Evolutionary conservation across 805 yeast species (phyloP), one percentile per base, ranked within the genome.

Genomic region (Saccharomycopsis oosterbeekiorum): DNA sequence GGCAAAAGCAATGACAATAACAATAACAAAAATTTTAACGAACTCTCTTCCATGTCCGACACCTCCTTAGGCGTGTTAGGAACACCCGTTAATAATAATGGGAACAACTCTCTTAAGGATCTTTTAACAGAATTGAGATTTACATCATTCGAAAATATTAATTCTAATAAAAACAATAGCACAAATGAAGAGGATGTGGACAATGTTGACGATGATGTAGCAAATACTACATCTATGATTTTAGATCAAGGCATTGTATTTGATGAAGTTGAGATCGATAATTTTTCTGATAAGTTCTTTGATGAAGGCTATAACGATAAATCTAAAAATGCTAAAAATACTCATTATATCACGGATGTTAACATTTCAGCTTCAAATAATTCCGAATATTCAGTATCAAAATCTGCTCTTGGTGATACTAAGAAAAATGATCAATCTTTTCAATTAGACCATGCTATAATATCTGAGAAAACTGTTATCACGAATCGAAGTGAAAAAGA

Each of bases 211-310:
- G 34, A 26, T 39, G 4, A 37, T 6, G 65, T 6, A 29, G 34
- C 63, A 24, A 62, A 62, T 36, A 62, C 65, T 2, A 60, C 65
- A 10, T 58, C 65, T 1, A 61, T 60, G 15, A 26, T 63, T 2
- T 51, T 63, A 29, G 65, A 63, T 40, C 59, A 59, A n/a, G 65
- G 65, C 3, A 57, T 63, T 10, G 58, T 24, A 21, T 34, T 62
- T 11, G 37, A 63, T 42, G 62, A 59, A 17, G 59, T 56, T 50
- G 56, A 60, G 43, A 17, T 40, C 2, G 63, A 59, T 5, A 57
- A 42, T 56, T 63, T 63, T 40, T 54, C 39, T 14, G 65, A 62
- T 42, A 59, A 59, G 5, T 60, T 62, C 47, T 62, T 62, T 41
- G 65, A 62, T 26, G 65, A 62, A 36, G 29, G 24, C 24, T 17